phyloP scores from a whole-genome alignment of 192 early-diverging fungal species.

The Linnemannia hyalina region DNA sequence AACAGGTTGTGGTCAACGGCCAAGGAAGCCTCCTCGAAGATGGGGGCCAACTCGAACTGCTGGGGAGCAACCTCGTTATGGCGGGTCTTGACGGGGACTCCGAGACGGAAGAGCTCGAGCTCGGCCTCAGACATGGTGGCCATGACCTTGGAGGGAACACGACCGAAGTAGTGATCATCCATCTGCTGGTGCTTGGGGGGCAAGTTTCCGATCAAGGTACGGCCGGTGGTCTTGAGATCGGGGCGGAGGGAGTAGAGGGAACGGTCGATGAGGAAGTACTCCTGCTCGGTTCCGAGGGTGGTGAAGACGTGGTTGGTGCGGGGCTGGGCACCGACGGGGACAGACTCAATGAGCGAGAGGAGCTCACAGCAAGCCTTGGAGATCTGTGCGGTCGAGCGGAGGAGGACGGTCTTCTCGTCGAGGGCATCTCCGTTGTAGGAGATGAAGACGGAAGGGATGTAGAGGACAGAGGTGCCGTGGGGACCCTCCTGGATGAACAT shows the following conservation, averaged over 20 bases:
- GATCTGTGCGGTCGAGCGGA: conserved; percentile 91
- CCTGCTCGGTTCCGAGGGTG: conserved; percentile 98
- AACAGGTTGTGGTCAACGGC: conserved; percentile 99
- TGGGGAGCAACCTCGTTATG: conserved; percentile 99
- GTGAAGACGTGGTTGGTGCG: conserved; percentile 86
- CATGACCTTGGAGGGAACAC: conserved; percentile 93
- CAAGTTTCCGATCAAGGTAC: conserved; percentile 92
- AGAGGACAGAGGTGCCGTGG: conserved; percentile 93
- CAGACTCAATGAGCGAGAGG: conserved; percentile 80
- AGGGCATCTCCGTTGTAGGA: conserved; percentile 99
- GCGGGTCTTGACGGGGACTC: conserved; percentile 98
- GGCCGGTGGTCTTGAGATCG: conserved; percentile 96
- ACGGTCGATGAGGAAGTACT: conserved; percentile 99
- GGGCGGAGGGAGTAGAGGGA: conserved; percentile 92
- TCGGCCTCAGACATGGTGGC: conserved; percentile 94
- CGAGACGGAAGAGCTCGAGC: conserved; percentile 93
- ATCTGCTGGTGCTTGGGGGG: conserved; percentile 99
- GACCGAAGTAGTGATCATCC: conserved; percentile 99
- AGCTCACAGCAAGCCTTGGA: conserved; percentile 86
- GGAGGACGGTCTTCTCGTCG: conserved; percentile 98
- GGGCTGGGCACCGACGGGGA: conserved; percentile 63
- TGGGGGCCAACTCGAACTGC: conserved; percentile 98
- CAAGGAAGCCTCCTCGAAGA: conserved; percentile 96
- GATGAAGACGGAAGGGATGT: conserved; percentile 98
- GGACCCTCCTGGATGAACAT: conserved; percentile 96